Conservation (phyloP, 2,329 filamentous ascomycete species). For the Aplosporella prunicola region DNA sequence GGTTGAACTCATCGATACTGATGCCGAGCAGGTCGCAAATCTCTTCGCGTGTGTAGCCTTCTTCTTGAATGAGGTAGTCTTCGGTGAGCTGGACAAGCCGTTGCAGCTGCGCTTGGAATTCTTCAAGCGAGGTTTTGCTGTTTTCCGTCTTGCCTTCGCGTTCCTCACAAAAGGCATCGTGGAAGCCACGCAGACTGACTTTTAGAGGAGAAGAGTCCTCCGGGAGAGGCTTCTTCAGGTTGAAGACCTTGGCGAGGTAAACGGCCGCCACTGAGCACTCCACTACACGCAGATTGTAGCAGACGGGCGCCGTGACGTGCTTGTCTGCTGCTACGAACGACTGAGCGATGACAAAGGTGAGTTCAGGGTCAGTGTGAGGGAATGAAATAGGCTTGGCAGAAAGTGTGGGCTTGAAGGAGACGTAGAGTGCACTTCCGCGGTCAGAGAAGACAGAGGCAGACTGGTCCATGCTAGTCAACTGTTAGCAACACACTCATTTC, state of each 20-base stretch:
- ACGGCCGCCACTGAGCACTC: constrained; percentile 84
- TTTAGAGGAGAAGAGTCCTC: constrained; percentile 74
- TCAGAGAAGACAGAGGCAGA: constrained; percentile 89
- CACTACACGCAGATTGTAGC: constrained; percentile 94
- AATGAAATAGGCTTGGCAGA: constrained; percentile 70
- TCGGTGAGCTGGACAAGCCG: constrained; percentile 61
- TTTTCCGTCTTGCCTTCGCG: constrained; percentile 39
- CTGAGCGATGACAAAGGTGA: constrained; percentile 89
- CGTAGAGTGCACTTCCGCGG: constrained; percentile 76
- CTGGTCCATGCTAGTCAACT: constrained; percentile 73
- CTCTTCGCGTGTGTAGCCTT: constrained; percentile 83
- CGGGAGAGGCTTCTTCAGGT: constrained; percentile 52
- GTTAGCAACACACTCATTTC: constrained; percentile 17
- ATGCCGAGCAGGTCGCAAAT: constrained; percentile 64
- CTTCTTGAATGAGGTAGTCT: constrained; percentile 62
- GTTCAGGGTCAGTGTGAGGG: constrained; percentile 68
- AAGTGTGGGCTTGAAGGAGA: constrained; percentile 76
- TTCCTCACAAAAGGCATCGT: constrained; percentile 65
- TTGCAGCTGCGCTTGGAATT: constrained; percentile 55
- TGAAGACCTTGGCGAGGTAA: constrained; percentile 51
- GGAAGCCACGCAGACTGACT: constrained; percentile 76
- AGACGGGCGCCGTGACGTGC: constrained; percentile 81
- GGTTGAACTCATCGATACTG: constrained; percentile 60
- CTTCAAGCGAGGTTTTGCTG: constrained; percentile 35
- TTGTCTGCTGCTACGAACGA: constrained; percentile 93